Base-by-base conservation (phyloP, 805 yeast species). In the Hanseniaspora thailandica region DNA sequence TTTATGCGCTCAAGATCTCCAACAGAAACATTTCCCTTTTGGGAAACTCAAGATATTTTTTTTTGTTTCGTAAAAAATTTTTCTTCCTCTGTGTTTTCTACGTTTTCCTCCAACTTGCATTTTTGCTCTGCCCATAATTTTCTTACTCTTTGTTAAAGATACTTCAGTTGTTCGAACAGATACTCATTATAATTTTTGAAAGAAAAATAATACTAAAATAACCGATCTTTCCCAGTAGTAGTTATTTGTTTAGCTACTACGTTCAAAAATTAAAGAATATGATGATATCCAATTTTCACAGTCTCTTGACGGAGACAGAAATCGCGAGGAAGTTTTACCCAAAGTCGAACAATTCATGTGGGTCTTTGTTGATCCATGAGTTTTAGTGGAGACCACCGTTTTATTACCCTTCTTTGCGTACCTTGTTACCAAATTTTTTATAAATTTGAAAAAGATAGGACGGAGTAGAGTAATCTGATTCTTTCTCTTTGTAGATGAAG, bases 401-500 rank as follows among this genome's bases (percentile, higher is more conserved):
- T 45, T 51, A 51, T 51, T 39, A 50, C 20, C 36, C 55, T 51
- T 51, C 44, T 44, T 45, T 51, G 47, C 31, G 55, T 47, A 38
- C 55, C 55, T 51, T 51, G 55, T 51, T 51, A 51, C 55, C 41
- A 51, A 51, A 44, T 44, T 45, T 44, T 45, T 51, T 28, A 23
- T 33, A 38, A 38, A 22, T 45, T 45, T 33, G 22, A 38, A 51
- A 50, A 51, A 51, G 55, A 51, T 51, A 51, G 45, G 55, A 39
- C 55, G 47, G 55, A 44, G 49, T 51, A 51, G 55, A 51, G 45
- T 45, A 45, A 51, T 51, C 55, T 51, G 55, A 51, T 51, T 51
- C 55, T 51, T 51, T 45, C n/a, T 43, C 44, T 43, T 26, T 23
- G 25, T 28, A 19, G 6, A 13, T 36, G 50, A 13, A 20, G n/a